phyloP scores from a whole-genome alignment of 2,329 filamentous ascomycete species.

The Colletotrichum sp. region DNA sequence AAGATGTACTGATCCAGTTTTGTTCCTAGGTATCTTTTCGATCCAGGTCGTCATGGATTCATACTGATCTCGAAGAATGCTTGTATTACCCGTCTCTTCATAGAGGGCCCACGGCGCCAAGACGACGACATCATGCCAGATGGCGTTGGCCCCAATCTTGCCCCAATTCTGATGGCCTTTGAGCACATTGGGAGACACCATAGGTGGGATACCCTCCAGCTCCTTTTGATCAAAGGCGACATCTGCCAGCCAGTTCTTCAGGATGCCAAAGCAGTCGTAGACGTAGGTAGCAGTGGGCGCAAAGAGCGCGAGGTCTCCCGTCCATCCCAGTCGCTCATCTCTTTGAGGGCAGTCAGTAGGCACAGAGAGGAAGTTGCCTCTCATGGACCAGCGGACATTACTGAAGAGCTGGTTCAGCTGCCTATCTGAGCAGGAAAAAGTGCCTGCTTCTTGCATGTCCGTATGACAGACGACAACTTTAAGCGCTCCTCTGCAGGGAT shows the following conservation, averaged over 20 bases:
- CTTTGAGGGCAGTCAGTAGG: conserved; percentile 19
- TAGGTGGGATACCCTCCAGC: conserved; percentile 35
- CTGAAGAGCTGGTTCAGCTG: conserved; percentile 4
- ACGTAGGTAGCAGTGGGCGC: conserved; percentile 1
- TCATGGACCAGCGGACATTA: conserved; percentile 10
- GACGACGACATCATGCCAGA: conserved; percentile 15
- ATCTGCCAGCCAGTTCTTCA: conserved; percentile 14
- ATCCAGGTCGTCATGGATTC: conserved; percentile 4
- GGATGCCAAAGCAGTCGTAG: not conserved
- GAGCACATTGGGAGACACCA: conserved; percentile 32
- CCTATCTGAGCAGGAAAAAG: conserved; percentile 4
- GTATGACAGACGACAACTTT: conserved; percentile 14
- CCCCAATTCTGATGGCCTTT: conserved; percentile 5
- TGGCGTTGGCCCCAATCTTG: conserved; percentile 19
- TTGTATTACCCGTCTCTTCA: not conserved
- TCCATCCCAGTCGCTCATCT: conserved; percentile 14
- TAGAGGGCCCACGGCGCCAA: conserved; percentile 5
- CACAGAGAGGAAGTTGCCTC: conserved; percentile 17
- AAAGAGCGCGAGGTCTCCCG: conserved; percentile 10
- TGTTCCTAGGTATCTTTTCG: not conserved
- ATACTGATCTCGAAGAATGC: not conserved
- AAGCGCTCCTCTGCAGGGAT: not conserved
- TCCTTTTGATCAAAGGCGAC: conserved; percentile 30
- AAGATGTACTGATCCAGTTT: not conserved
- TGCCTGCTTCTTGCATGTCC: conserved; percentile 1